Percentiles rank a stretch among this genome's conserved stretches.
These are phyloP conservation scores for Hypoxylon sp. DNA, from an alignment of 2,329 filamentous ascomycete species.

Conservation along the genomic window DNA sequence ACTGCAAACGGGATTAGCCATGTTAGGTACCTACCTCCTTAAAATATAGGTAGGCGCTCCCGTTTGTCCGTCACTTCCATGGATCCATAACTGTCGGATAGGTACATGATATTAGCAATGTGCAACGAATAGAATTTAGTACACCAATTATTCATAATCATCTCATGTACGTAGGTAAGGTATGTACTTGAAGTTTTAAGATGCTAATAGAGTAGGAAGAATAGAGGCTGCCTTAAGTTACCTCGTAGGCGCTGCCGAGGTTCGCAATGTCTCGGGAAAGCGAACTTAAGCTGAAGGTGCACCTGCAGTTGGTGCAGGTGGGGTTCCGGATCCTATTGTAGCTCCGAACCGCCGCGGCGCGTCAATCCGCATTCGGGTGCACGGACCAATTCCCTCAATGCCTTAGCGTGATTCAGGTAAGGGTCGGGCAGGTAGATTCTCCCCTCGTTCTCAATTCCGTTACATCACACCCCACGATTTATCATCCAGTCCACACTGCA, in stretches of 20 bases:
- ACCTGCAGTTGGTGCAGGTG: not conserved
- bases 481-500: slow-evolving; percentile 23
- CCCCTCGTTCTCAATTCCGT: slow-evolving; percentile 21
- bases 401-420: slow-evolving; percentile 7
- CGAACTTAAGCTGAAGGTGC: not conserved
- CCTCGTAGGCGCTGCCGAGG: not conserved
- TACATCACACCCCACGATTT: slow-evolving; percentile 44
- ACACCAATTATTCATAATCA: too few species aligned
- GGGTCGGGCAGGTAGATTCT: slow-evolving; percentile 24
- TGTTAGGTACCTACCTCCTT: not conserved
- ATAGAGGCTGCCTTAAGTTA: not conserved
- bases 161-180: too few species aligned
- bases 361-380: slow-evolving; percentile 5
- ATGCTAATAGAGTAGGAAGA: too few species aligned
- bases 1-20: slow-evolving; percentile 1
- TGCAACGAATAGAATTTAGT: not conserved
- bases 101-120: too few species aligned
- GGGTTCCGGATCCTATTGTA: slow-evolving; percentile 32
- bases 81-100: not conserved
- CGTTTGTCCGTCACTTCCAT: not conserved
- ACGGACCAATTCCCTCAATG: slow-evolving; percentile 12
- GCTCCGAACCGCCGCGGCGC: slow-evolving; percentile 35
- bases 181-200: too few species aligned
- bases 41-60: too few species aligned
- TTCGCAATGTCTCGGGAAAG: not conserved